Evolutionary conservation across 2,329 filamentous ascomycete genomes (phyloP).

Genomic region (Triangularia verruculosa): DNA sequence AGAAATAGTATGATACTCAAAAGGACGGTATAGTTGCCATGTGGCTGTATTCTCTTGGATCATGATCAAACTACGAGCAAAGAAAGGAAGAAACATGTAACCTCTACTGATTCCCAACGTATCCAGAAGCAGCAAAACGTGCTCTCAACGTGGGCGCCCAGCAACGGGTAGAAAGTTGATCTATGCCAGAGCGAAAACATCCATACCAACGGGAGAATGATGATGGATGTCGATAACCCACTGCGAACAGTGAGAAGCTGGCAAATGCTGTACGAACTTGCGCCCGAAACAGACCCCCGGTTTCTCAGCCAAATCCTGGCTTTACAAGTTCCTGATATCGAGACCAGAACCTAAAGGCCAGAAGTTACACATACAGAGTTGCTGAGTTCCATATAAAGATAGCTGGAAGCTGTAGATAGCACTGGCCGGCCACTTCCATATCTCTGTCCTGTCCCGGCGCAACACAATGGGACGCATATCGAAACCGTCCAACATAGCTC

Average conservation of each 20-base stretch:
- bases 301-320: not conserved
- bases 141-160: constrained; percentile 56
- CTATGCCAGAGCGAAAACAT: constrained; percentile 58
- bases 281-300: constrained; percentile 9
- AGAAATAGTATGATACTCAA: not conserved
- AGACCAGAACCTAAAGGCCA: not conserved
- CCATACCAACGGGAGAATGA: constrained; percentile 45
- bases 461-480: not conserved
- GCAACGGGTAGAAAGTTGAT: constrained; percentile 49
- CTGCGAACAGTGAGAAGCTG: constrained; percentile 26
- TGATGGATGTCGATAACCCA: constrained; percentile 48
- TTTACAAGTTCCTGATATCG: not conserved
- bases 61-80: not conserved
- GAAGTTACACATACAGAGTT: not conserved
- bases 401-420: not conserved
- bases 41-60: not conserved
- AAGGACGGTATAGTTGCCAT: not conserved
- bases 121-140: constrained; percentile 53
- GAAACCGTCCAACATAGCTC: constrained; percentile 24
- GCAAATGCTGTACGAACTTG: constrained; percentile 21
- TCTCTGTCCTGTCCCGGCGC: constrained; percentile 9
- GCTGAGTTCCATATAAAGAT: not conserved
- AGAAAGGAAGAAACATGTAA: constrained; percentile 43
- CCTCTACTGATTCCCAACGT: constrained; percentile 59
- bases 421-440: not conserved